Percentiles rank a stretch among this genome's conserved stretches.
Evolutionary conservation across 2,329 filamentous ascomycete genomes (phyloP).

Genomic region (Pseudopyrenochaeta lycopersici): DNA sequence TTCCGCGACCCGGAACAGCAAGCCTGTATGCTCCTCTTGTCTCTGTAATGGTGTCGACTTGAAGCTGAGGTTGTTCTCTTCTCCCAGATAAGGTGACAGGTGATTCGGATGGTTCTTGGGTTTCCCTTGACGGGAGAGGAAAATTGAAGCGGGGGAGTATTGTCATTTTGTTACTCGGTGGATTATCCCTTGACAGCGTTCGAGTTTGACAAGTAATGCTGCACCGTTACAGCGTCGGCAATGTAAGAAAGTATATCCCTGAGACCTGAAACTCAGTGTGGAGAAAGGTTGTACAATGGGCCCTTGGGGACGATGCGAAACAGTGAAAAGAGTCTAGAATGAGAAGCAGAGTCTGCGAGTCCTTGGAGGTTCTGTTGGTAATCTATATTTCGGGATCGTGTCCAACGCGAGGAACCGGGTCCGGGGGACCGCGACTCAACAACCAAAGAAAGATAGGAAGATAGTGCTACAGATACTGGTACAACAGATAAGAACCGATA

Average conservation of each 20-base stretch:
- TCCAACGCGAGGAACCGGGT: slow-evolving; percentile 8
- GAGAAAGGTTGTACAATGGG: slow-evolving; percentile 17
- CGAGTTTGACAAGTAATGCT: slow-evolving; percentile 15
- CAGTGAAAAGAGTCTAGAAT: slow-evolving; percentile 10
- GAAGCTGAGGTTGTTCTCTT: slow-evolving; percentile 22
- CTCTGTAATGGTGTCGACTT: slow-evolving; percentile 12
- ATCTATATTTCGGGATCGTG: neutral
- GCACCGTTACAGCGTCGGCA: slow-evolving; percentile 12
- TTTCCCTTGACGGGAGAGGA: slow-evolving; percentile 5
- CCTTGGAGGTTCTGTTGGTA: neutral
- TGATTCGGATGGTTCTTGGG: neutral
- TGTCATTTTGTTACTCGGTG: slow-evolving; percentile 18
- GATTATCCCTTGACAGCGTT: slow-evolving; percentile 13
- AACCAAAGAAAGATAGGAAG: slow-evolving; percentile 11
- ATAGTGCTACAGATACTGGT: slow-evolving; percentile 22
- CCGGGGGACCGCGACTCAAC: slow-evolving; percentile 9
- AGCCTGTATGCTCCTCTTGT: slow-evolving; percentile 13
- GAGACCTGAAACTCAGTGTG: slow-evolving; percentile 25
- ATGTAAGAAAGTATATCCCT: slow-evolving; percentile 14
- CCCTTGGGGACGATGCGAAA: slow-evolving; percentile 13
- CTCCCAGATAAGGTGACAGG: slow-evolving; percentile 3
- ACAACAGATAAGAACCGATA: slow-evolving; percentile 18
- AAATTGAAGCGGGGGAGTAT: slow-evolving; percentile 12
- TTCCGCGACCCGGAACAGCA: slow-evolving; percentile 7
- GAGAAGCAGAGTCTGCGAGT: slow-evolving; percentile 1